Conservation (phyloP, 495 filamentous ascomycete genomes). For the Aspergillus biplanus region DNA sequence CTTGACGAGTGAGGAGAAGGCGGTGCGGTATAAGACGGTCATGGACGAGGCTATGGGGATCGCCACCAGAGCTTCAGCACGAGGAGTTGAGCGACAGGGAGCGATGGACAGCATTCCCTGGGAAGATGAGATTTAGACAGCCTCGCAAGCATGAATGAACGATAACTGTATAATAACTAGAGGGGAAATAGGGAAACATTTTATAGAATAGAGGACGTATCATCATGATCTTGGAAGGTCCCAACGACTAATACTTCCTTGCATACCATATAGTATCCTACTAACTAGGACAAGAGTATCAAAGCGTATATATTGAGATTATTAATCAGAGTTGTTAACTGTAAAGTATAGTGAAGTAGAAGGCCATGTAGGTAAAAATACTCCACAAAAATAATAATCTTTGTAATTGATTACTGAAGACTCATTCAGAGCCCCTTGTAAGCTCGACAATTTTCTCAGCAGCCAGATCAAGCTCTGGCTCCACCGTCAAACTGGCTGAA, state of each 20-base stretch:
- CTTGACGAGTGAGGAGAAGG: constrained; percentile 46
- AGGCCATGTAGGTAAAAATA: too few relatives aligned
- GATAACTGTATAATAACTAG: constrained; percentile 4
- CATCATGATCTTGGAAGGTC: neutral
- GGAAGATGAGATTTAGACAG: constrained; percentile 67
- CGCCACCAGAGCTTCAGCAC: constrained; percentile 75
- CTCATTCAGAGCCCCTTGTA: neutral
- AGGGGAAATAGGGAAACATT: neutral
- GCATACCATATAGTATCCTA: too few relatives aligned
- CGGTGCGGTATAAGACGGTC: constrained; percentile 46
- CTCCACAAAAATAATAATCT: too few relatives aligned
- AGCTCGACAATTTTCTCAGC: neutral
- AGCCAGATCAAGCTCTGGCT: neutral
- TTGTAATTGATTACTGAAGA: neutral
- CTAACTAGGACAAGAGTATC: too few relatives aligned
- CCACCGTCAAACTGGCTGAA: neutral
- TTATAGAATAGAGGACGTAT: constrained; percentile 2
- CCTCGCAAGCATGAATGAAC: neutral
- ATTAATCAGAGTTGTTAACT: too few relatives aligned
- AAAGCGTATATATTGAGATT: too few relatives aligned
- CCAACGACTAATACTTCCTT: too few relatives aligned
- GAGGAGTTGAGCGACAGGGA: constrained; percentile 74
- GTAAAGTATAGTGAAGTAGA: too few relatives aligned
- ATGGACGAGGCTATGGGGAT: constrained; percentile 64
- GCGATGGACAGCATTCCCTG: constrained; percentile 91